Conservation (phyloP, 805 yeast species). For the Saturnispora silvae region DNA sequence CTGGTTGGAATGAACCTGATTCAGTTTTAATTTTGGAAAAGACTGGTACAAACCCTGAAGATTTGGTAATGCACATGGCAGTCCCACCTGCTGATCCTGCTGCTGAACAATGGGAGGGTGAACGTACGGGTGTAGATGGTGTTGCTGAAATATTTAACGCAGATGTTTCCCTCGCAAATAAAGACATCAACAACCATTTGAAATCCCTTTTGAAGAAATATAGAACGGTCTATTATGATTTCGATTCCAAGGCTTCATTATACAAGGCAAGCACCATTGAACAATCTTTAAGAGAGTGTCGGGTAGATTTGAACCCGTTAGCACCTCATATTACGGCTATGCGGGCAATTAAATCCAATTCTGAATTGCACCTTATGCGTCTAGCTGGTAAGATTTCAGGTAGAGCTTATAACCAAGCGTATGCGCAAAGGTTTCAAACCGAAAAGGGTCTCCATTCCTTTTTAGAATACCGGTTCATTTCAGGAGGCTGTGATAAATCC, state of each 20-base stretch:
- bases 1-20: constrained; percentile 91
- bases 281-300: constrained; percentile 18
- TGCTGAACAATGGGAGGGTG: constrained; percentile 93
- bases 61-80: constrained; percentile 59
- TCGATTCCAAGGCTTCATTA: constrained; percentile 15
- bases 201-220: constrained; percentile 37
- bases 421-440: constrained; percentile 49
- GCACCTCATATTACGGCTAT: constrained; percentile 33
- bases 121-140: constrained; percentile 76
- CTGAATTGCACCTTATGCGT: constrained; percentile 72
- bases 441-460: constrained; percentile 75
- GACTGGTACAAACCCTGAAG: constrained; percentile 36
- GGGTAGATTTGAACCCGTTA: constrained; percentile 30
- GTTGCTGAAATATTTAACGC: constrained; percentile 81
- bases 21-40: constrained; percentile 61
- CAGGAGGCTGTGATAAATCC: constrained; percentile 80
- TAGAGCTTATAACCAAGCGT: constrained; percentile 75
- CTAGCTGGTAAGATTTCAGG: constrained; percentile 76
- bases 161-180: constrained; percentile 52
- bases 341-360: constrained; percentile 63
- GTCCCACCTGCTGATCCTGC: constrained; percentile 75
- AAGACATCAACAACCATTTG: constrained; percentile 33
- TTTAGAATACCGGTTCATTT: constrained; percentile 70
- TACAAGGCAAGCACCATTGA: constrained; percentile 9
- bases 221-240: constrained; percentile 47